Evolutionary conservation across 257 asterid genomes (phyloP).

Genomic region (Mitragyna speciosa): DNA sequence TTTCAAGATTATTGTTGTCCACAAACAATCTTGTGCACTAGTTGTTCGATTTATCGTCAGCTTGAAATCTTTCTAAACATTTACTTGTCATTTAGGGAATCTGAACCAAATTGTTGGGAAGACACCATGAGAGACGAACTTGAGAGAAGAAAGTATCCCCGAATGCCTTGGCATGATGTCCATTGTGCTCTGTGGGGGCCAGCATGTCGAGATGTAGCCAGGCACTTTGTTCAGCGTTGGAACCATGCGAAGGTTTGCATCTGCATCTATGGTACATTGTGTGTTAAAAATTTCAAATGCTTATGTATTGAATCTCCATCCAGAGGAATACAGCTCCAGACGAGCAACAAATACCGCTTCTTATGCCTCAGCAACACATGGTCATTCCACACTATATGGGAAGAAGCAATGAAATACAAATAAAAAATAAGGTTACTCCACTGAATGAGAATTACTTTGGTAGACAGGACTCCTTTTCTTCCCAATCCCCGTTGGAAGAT

Average conservation of each 20-base stretch:
- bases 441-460: constrained; percentile 32
- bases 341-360: constrained; percentile 81
- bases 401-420: constrained; percentile 51
- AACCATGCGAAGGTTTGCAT: constrained; percentile 62
- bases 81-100: constrained; percentile 55
- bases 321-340: constrained; percentile 93
- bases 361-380: constrained; percentile 97
- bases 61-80: background rate
- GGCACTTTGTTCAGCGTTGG: constrained; percentile 98
- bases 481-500: constrained; percentile 68
- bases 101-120: constrained; percentile 99
- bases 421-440: constrained; percentile 38
- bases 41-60: background rate
- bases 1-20: background rate
- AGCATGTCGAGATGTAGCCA: constrained; percentile 89
- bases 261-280: constrained; percentile 12
- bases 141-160: constrained; percentile 77
- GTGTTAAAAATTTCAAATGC: constrained; percentile 20
- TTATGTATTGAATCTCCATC: constrained; percentile 28
- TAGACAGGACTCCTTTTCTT: constrained; percentile 51
- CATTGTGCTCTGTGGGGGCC: constrained; percentile 99
- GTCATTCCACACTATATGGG: constrained; percentile 98
- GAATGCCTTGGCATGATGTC: constrained; percentile 99
- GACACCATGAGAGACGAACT: constrained; percentile 84
- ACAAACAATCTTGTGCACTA: background rate